Conservation (phyloP, 345 rosid genomes). For the Citrus mangshanensis region DNA sequence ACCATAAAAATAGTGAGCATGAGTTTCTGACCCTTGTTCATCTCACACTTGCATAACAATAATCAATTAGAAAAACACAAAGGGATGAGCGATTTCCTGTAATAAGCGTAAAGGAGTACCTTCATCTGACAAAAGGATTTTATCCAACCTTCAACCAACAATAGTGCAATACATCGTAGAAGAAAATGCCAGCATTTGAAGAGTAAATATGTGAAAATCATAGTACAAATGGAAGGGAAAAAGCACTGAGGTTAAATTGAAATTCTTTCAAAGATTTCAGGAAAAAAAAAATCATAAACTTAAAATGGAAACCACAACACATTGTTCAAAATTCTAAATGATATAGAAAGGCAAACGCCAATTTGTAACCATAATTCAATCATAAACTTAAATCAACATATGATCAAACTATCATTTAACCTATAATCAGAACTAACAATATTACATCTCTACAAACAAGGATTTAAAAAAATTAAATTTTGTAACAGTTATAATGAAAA, state of each 20-base stretch:
- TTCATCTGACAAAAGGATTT: no score
- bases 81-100: no score
- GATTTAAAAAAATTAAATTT: neutral
- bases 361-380: slow-evolving; percentile 5
- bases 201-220: neutral
- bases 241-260: neutral
- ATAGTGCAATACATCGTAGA: neutral
- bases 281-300: neutral
- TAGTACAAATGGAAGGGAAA: neutral
- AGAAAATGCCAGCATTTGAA: neutral
- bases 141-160: neutral
- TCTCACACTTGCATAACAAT: no score
- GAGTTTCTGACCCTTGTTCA: neutral
- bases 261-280: neutral
- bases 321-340: neutral
- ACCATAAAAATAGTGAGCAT: neutral
- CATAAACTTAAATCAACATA: slow-evolving; percentile 2
- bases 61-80: no score
- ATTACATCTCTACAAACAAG: slow-evolving; percentile 12
- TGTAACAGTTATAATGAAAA: neutral
- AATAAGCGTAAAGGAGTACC: no score
- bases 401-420: slow-evolving; percentile 12
- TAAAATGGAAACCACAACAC: neutral
- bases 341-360: neutral
- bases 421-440: slow-evolving; percentile 11